Evolutionary conservation across 352 stramenopile species (phyloP).

Genomic region (Globisporangium okanoganense): DNA sequence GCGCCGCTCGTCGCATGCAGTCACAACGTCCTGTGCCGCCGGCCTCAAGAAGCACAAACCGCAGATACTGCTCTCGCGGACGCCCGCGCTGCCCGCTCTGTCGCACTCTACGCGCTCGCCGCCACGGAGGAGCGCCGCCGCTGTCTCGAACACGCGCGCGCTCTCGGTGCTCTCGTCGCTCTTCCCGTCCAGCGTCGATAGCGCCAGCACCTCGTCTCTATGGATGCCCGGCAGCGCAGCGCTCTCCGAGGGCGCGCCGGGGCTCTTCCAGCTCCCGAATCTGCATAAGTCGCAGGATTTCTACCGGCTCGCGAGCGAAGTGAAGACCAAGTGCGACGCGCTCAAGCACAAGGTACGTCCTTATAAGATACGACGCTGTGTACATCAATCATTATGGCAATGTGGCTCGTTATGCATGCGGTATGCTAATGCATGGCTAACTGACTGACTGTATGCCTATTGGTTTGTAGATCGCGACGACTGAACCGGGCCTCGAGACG

Average conservation of each 20-base stretch:
- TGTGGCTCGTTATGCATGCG: conserved; percentile 7
- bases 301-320: conserved; percentile 42
- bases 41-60: not conserved
- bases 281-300: conserved; percentile 65
- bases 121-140: not conserved
- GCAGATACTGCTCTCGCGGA: not conserved
- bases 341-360: conserved; percentile 50
- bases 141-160: not conserved
- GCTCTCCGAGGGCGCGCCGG: conserved; percentile 17
- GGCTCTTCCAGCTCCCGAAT: conserved; percentile 69
- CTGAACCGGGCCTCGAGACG: conserved; percentile 56
- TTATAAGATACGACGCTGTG: not conserved
- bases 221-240: not conserved
- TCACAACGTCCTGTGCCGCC: not conserved
- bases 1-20: conserved; percentile 1
- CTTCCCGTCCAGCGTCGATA: conserved; percentile 4
- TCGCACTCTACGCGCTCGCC: not conserved
- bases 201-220: not conserved
- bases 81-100: not conserved
- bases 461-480: conserved; percentile 37
- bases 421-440: not conserved
- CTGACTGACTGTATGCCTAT: not conserved
- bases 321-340: conserved; percentile 49
- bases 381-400: not conserved
- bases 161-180: conserved; percentile 16